Base-by-base conservation (phyloP, 805 yeast species). In the Schizosaccharomyces osmophilus region DNA sequence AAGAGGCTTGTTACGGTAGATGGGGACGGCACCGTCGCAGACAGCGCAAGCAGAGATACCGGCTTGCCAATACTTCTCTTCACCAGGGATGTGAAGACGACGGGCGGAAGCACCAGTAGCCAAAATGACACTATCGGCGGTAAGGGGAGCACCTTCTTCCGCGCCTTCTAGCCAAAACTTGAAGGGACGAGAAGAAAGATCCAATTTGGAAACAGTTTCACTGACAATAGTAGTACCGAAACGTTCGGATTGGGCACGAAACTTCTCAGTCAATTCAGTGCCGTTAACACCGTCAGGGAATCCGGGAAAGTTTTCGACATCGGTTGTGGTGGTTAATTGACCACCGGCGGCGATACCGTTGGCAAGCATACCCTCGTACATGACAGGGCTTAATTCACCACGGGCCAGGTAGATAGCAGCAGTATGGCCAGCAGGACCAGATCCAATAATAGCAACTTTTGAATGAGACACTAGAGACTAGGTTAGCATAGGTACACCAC, bases 41-140 rank as follows among this genome's bases (percentile, higher is more conserved):
- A 93, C 98, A 51, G 99, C 99, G 78, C 99, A 93, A 19, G 99
- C 99, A 67, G 95, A 86, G 67, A 93, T 93, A 73, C 99, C 99
- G 73, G 84, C 85, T 78, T 93, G 99, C 99, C 99, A 93, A 81
- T 93, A 93, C 43, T 80, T 79, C 67, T 93, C 97, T 77, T 93
- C 98, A 68, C 99, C 99, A 63, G 97, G 95, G 64, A 93, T 77
- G 71, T 80, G 75, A 75, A 93, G 79, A 78, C 98, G 86, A 79
- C 84, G 87, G 63, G 99, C 99, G 51, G 95, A 84, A 26, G 99
- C 99, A 71, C 99, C 99, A 59, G 99, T 93, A 66, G 98, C 95
- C 65, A 93, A 73, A 67, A 93, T 82, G 61, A 93, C 82, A 42
- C 97, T 85, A 69, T 93, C 98, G 41, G 97, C 83, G 63, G 95